Conservation (phyloP, 495 filamentous ascomycete species). For the Rhypophila decipiens region DNA sequence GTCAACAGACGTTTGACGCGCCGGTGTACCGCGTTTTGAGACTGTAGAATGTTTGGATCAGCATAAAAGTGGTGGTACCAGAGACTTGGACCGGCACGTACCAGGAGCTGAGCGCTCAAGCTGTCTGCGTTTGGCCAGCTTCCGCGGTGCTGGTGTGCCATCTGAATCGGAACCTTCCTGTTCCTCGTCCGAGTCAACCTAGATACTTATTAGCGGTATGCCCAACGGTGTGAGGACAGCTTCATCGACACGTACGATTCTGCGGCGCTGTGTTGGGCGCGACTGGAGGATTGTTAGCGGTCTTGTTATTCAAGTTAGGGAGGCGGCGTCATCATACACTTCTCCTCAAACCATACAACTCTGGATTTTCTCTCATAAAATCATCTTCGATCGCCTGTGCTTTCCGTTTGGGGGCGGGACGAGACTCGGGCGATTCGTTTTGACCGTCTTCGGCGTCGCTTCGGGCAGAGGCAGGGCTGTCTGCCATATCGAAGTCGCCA, state of each 20-base stretch:
- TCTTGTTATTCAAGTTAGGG: neutral
- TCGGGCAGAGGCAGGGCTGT: slow-evolving; percentile 49
- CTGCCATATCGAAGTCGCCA: slow-evolving; percentile 69
- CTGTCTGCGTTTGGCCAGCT: slow-evolving; percentile 42
- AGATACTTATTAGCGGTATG: slow-evolving; percentile 18
- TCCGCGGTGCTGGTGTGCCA: slow-evolving; percentile 43
- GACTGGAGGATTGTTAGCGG: slow-evolving; percentile 39
- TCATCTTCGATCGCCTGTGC: slow-evolving; percentile 61
- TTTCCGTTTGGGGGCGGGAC: slow-evolving; percentile 70
- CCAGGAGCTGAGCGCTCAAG: slow-evolving; percentile 44
- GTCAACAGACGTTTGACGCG: slow-evolving; percentile 50
- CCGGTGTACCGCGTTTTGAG: slow-evolving; percentile 59
- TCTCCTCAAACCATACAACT: slow-evolving; percentile 86
- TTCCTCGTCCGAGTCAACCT: slow-evolving; percentile 71
- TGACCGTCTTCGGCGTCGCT: slow-evolving; percentile 43
- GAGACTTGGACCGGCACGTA: slow-evolving; percentile 31
- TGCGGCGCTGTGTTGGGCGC: slow-evolving; percentile 44
- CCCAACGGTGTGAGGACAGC: neutral
- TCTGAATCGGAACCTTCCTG: slow-evolving; percentile 68
- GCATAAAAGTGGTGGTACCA: too few relatives aligned
- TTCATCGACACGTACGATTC: slow-evolving; percentile 36
- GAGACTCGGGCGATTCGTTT: slow-evolving; percentile 61
- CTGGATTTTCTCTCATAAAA: slow-evolving; percentile 85
- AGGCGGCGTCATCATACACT: slow-evolving; percentile 56
- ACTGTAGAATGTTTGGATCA: slow-evolving; percentile 39